Percentiles rank a stretch among this genome's conserved stretches.
Conservation (phyloP, 2,329 filamentous ascomycete species). For the Fusarium decemcellulare region DNA sequence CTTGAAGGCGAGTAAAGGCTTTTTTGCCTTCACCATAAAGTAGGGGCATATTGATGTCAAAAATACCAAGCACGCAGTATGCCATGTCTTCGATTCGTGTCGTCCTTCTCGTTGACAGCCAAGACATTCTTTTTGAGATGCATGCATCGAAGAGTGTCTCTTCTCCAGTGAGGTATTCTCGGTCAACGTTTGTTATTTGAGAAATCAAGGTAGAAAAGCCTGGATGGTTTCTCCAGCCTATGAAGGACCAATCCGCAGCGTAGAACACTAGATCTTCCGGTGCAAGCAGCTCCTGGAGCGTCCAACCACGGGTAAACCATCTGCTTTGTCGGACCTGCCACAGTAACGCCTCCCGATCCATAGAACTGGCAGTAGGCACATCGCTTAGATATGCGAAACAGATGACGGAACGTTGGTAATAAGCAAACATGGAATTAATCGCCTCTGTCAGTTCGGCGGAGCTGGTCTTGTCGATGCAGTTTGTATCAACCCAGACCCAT, state of each 20-base stretch:
- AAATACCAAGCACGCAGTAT: conserved; percentile 18
- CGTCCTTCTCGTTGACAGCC: not conserved
- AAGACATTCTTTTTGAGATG: not conserved
- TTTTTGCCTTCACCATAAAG: conserved; percentile 10
- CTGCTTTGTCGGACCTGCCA: not conserved
- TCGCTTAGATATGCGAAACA: not conserved
- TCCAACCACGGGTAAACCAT: conserved; percentile 36
- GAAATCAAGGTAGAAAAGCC: not conserved
- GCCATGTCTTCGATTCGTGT: conserved; percentile 14
- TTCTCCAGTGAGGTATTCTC: not conserved
- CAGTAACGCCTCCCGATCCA: conserved; percentile 11
- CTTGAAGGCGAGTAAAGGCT: conserved; percentile 9
- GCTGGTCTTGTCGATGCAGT: conserved; percentile 1
- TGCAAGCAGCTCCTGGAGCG: conserved; percentile 23
- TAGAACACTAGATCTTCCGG: conserved; percentile 9
- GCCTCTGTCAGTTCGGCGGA: not conserved
- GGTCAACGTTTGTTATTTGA: not conserved
- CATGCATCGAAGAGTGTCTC: not conserved
- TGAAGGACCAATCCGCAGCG: not conserved
- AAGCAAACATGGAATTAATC: not conserved
- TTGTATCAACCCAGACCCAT: conserved; percentile 1
- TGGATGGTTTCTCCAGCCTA: not conserved
- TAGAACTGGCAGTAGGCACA: conserved; percentile 51
- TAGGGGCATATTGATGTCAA: conserved; percentile 15
- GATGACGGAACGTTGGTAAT: not conserved